Evolutionary conservation across 1,284 basidiomycete species (phyloP).

Genomic region (Leccinum insolens): DNA sequence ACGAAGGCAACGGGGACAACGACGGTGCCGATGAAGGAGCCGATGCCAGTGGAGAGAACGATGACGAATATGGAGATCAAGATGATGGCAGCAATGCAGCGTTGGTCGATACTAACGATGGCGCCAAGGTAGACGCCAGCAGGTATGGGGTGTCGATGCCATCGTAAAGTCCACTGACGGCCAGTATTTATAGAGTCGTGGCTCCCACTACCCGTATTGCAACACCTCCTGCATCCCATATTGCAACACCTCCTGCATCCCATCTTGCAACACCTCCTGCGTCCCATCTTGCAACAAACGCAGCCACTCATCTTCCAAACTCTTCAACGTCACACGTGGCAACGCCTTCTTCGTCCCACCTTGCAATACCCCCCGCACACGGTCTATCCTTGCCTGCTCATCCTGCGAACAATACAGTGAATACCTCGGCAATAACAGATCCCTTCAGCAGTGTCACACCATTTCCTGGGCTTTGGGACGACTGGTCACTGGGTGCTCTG

Average conservation of each 20-base stretch:
- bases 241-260: not conserved
- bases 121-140: no score
- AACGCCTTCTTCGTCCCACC: not conserved
- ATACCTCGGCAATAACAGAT: not conserved
- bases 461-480: no score
- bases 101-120: no score
- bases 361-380: not conserved
- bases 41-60: not conserved
- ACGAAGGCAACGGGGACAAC: not conserved
- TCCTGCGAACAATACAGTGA: not conserved
- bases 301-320: not conserved
- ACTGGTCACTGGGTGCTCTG: no score
- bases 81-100: not conserved
- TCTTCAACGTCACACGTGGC: not conserved
- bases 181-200: not conserved
- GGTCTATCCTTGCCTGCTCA: not conserved
- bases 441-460: no score
- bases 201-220: not conserved
- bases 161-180: not conserved
- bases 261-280: not conserved
- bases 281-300: not conserved
- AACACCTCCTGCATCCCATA: no score
- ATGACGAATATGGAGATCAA: not conserved
- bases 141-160: no score
- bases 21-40: no score